phyloP scores from a whole-genome alignment of 73 alveolate genomes.

The Diophrys appendiculata region DNA sequence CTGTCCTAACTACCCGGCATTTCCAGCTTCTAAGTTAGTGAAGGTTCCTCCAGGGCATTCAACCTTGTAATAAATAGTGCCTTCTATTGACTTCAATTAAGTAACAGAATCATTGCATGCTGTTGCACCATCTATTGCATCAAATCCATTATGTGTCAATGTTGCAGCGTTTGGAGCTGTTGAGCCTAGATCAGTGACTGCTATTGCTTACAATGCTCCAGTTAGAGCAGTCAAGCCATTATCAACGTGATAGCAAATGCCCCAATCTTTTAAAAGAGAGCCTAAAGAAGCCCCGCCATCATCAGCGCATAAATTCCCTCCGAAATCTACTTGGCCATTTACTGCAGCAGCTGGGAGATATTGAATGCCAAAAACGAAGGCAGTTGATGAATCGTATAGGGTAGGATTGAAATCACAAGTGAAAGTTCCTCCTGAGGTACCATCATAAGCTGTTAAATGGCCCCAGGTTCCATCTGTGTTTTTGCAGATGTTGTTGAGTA shows the following conservation, averaged over 20 bases:
- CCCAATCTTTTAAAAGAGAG: background rate
- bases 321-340: background rate
- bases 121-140: too few relatives aligned
- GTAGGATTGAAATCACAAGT: background rate
- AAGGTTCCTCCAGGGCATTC: too few relatives aligned
- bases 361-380: background rate
- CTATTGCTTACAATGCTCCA: background rate
- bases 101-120: too few relatives aligned
- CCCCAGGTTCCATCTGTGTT: background rate
- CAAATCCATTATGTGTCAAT: too few relatives aligned
- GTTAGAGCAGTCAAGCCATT: background rate
- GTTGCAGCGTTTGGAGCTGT: conserved; percentile 2
- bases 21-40: too few relatives aligned
- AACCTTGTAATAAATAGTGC: too few relatives aligned
- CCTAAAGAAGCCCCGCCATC: background rate
- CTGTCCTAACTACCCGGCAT: too few relatives aligned
- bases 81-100: too few relatives aligned
- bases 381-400: background rate
- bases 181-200: background rate
- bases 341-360: background rate
- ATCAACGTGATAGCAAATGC: background rate
- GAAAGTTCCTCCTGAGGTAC: background rate
- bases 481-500: background rate
- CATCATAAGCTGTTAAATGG: background rate
- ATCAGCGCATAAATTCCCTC: background rate